phyloP scores from a whole-genome alignment of 2,329 filamentous ascomycete species.

The Aspergillus ochraceoroseus region DNA sequence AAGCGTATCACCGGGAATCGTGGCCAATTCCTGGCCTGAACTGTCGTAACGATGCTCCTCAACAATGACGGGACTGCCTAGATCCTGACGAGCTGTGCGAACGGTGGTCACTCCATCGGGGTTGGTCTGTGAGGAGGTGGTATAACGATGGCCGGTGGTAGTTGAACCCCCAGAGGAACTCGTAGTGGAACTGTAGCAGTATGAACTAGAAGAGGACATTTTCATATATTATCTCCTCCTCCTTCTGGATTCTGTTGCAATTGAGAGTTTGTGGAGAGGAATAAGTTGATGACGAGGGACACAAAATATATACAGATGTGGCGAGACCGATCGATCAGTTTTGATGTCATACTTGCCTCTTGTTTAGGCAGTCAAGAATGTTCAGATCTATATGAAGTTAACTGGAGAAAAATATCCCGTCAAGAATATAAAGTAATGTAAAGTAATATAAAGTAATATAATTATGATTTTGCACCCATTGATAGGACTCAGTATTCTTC shows the following conservation, averaged over 20 bases:
- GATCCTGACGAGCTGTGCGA: conserved; percentile 33
- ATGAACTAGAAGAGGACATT: neutral
- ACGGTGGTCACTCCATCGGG: conserved; percentile 32
- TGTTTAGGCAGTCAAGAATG: too few relatives aligned
- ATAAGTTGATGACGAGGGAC: too few relatives aligned
- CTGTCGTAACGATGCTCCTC: conserved; percentile 35
- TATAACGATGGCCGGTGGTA: conserved; percentile 31
- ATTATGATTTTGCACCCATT: too few relatives aligned
- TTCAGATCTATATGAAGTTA: too few relatives aligned
- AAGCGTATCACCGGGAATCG: conserved; percentile 14
- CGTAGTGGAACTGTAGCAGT: conserved; percentile 27
- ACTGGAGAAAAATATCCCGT: too few relatives aligned
- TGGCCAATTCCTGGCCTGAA: conserved; percentile 29
- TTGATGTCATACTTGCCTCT: too few relatives aligned
- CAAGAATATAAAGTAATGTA: too few relatives aligned
- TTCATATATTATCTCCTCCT: neutral
- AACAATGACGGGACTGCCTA: conserved; percentile 32
- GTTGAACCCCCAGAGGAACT: conserved; percentile 27
- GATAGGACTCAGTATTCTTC: too few relatives aligned
- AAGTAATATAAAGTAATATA: too few relatives aligned
- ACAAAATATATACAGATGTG: too few relatives aligned
- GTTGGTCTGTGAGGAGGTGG: conserved; percentile 31
- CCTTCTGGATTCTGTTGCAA: neutral
- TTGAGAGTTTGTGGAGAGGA: neutral
- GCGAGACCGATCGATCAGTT: too few relatives aligned